Evolutionary conservation across 2,329 filamentous ascomycete species (phyloP).

Genomic region (Aureobasidium sp.): DNA sequence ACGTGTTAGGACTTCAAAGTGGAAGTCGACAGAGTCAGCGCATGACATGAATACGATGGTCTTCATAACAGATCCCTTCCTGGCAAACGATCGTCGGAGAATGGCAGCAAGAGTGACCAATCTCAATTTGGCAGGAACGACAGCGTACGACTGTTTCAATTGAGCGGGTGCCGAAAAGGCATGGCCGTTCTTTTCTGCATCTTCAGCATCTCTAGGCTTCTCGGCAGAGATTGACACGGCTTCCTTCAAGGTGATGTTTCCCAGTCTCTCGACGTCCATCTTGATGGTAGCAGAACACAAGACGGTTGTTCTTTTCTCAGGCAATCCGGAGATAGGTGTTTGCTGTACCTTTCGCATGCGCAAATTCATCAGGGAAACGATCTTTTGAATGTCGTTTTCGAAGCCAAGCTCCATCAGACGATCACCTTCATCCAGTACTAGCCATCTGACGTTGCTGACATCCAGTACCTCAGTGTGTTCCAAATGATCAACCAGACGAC

Average conservation of each 20-base stretch:
- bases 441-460: conserved; percentile 82
- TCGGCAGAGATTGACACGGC: conserved; percentile 71
- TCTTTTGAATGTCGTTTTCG: conserved; percentile 83
- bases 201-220: conserved; percentile 39
- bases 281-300: conserved; percentile 97
- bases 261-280: conserved; percentile 88
- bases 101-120: conserved; percentile 79
- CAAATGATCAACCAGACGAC: conserved; percentile 82
- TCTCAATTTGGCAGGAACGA: conserved; percentile 82
- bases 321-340: conserved; percentile 55
- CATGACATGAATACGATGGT: conserved; percentile 95
- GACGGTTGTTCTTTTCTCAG: conserved; percentile 71
- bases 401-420: conserved; percentile 98
- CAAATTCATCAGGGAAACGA: conserved; percentile 69
- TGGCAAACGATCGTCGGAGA: conserved; percentile 77
- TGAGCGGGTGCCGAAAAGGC: conserved; percentile 80
- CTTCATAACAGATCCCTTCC: conserved; percentile 90
- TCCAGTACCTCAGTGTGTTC: conserved; percentile 86
- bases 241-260: conserved; percentile 91
- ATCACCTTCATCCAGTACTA: conserved; percentile 93
- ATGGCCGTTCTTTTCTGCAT: conserved; percentile 40
- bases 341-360: conserved; percentile 55
- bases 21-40: conserved; percentile 93
- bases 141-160: conserved; percentile 81
- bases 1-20: conserved; percentile 71